Percentiles rank a stretch among this genome's conserved stretches.
phyloP scores from a whole-genome alignment of 768 basidiomycete species.

The Dentipellis fragilis region DNA sequence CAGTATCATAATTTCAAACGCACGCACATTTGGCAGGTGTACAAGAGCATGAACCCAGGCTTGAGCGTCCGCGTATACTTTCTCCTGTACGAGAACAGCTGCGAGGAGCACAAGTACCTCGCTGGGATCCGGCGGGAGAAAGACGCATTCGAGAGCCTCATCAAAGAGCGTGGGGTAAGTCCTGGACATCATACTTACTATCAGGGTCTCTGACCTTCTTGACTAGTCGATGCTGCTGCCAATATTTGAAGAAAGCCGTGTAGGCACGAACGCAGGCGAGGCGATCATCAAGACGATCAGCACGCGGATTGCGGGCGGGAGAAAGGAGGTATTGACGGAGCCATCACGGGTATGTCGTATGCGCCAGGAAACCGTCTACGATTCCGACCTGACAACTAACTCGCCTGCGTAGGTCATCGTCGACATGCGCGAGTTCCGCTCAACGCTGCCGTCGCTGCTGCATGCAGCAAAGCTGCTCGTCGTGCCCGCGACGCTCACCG shows the following conservation, averaged over 20 bases:
- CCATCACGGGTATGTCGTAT: conserved; percentile 43
- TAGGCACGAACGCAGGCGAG: conserved; percentile 32
- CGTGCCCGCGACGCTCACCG: conserved; percentile 85
- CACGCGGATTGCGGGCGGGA: conserved; percentile 78
- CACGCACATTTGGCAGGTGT: conserved; percentile 45
- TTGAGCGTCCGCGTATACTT: conserved; percentile 86
- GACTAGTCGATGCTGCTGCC: conserved; percentile 82
- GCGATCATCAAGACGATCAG: conserved; percentile 73
- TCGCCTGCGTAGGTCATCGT: conserved; percentile 64
- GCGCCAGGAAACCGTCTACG: background rate
- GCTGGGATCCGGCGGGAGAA: conserved; percentile 85
- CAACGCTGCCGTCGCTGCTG: conserved; percentile 80
- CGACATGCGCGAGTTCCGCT: conserved; percentile 95
- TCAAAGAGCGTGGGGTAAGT: conserved; percentile 82
- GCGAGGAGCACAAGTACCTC: conserved; percentile 94
- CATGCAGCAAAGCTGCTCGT: conserved; percentile 75
- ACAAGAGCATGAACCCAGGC: conserved; percentile 75
- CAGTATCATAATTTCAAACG: background rate
- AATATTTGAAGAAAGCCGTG: conserved; percentile 46
- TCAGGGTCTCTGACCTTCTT: too few relatives aligned
- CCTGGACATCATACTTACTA: conserved; percentile 6
- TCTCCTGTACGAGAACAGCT: conserved; percentile 87
- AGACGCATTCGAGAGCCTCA: conserved; percentile 85
- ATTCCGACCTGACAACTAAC: background rate
- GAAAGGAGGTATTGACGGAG: conserved; percentile 53